Base-by-base conservation (phyloP, 2,329 filamentous ascomycete species). In the Dissoconium aciculare region DNA sequence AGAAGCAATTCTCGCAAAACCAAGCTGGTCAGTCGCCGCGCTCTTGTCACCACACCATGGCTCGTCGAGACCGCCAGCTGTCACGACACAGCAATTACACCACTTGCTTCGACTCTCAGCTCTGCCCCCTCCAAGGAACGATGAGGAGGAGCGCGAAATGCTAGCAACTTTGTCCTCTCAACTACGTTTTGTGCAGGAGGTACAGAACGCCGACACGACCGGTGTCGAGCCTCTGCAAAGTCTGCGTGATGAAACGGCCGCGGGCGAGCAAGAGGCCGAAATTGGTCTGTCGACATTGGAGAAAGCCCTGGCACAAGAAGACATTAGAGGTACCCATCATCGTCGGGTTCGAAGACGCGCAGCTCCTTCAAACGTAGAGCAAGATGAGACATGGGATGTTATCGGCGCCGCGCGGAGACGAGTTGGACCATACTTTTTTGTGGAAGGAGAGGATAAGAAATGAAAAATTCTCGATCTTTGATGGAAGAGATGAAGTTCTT, bases 41-140 rank as follows among this genome's bases (percentile, higher is more conserved):
- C 71, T 93, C 4, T 63, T 89, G 0, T 31, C 33, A 34, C 38
- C 25, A 12, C 44, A 54, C 27, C 35, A 40, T 2, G 30, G 44
- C 26, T 21, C 54, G n/a, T 26, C 48, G 27, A 38, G 51, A 11
- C 41, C 47, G 2, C 52, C 54, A 23, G 51, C 36, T 34, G 67
- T 91, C 38, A 74, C 77, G 0, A 60, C 72, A 1, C 52, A 70
- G 26, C 74, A 83, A 52, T 68, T 95, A 0, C 73, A 71, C 44
- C 87, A 94, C 54, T 73, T 95, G 6, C 74, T 94, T 19, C 79
- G 81, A 11, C 74, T 95, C 23, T 92, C 85, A 3, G 85, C 87
- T 10, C 74, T 98, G 0, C 84, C 87, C 0, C 66, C 67, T 1
- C 84, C 87, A 0, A 57, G 64, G 11, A 64, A 64, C 2, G 41